Conservation (phyloP, 2,329 filamentous ascomycete species). For the Scopulariopsis brevicaulis region DNA sequence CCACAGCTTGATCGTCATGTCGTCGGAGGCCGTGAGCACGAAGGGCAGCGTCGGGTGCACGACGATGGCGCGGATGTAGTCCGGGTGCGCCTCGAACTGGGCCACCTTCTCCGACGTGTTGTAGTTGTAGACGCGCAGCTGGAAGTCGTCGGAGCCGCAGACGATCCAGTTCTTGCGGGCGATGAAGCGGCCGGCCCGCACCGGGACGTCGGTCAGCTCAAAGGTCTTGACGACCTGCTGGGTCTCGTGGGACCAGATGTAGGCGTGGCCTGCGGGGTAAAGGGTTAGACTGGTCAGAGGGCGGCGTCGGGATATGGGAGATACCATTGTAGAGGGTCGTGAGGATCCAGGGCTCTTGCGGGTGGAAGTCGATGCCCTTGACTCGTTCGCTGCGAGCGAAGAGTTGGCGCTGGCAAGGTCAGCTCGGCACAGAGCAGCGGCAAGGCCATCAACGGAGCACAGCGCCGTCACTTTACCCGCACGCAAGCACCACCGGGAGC, state of each 20-base stretch:
- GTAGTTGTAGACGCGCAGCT: slow-evolving; percentile 89
- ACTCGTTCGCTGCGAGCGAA: slow-evolving; percentile 84
- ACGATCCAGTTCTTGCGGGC: slow-evolving; percentile 99
- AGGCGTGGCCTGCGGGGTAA: slow-evolving; percentile 64
- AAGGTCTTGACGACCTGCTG: slow-evolving; percentile 98
- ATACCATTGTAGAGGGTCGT: slow-evolving; percentile 93
- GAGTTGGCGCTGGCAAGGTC: slow-evolving; percentile 26
- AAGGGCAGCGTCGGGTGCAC: slow-evolving; percentile 95
- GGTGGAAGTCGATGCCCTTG: slow-evolving; percentile 95
- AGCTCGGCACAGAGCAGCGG: not conserved
- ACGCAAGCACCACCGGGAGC: not conserved
- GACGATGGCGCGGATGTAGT: slow-evolving; percentile 94
- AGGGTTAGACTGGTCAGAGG: not conserved
- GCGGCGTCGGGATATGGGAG: not conserved
- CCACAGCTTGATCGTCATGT: slow-evolving; percentile 98
- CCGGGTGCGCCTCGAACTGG: slow-evolving; percentile 91
- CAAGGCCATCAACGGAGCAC: not conserved
- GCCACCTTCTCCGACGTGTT: slow-evolving; percentile 99
- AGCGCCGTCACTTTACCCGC: not conserved
- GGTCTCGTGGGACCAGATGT: slow-evolving; percentile 98
- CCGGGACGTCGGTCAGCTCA: slow-evolving; percentile 95
- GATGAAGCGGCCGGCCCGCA: slow-evolving; percentile 91
- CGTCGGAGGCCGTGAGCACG: slow-evolving; percentile 90
- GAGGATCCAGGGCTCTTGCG: slow-evolving; percentile 90
- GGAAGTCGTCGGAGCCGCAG: slow-evolving; percentile 89